phyloP scores from a whole-genome alignment of 805 yeast genomes.

The Candida multigemmis region DNA sequence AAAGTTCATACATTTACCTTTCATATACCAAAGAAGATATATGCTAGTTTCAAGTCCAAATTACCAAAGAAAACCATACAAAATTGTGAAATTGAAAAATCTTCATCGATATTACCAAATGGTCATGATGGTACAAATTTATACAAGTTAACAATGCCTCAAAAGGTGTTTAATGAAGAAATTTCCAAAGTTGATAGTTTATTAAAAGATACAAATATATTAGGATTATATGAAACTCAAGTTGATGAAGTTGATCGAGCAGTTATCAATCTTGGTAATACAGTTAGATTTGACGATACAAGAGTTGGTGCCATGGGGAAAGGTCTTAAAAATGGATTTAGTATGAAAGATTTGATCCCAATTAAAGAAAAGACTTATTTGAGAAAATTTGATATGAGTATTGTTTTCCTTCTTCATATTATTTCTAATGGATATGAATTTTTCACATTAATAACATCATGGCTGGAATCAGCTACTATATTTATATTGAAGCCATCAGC shows the following conservation, averaged over 20 bases:
- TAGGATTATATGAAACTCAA: slow-evolving; percentile 71
- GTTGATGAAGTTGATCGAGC: slow-evolving; percentile 64
- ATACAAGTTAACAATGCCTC: slow-evolving; percentile 63
- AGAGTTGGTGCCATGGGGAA: slow-evolving; percentile 77
- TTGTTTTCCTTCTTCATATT: slow-evolving; percentile 60
- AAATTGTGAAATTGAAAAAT: slow-evolving; percentile 48
- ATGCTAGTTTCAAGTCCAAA: slow-evolving; percentile 51
- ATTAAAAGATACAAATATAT: slow-evolving; percentile 49
- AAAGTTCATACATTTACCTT: slow-evolving; percentile 67
- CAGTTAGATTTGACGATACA: slow-evolving; percentile 59
- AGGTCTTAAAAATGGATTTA: slow-evolving; percentile 82
- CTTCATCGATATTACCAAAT: slow-evolving; percentile 59
- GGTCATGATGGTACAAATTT: slow-evolving; percentile 48
- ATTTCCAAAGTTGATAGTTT: slow-evolving; percentile 48
- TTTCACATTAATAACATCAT: slow-evolving; percentile 56
- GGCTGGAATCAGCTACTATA: slow-evolving; percentile 43
- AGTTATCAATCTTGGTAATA: slow-evolving; percentile 67
- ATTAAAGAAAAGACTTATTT: slow-evolving; percentile 47
- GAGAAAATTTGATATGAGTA: slow-evolving; percentile 42
- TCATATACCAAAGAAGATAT: slow-evolving; percentile 67
- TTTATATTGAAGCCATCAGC: slow-evolving; percentile 62
- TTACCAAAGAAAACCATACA: slow-evolving; percentile 29
- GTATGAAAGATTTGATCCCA: slow-evolving; percentile 43
- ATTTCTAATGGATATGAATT: slow-evolving; percentile 70
- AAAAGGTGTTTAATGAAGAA: slow-evolving; percentile 49